A percentile compares a stretch with the other conserved stretches of the same genome.
phyloP scores from a whole-genome alignment of 345 rosid genomes.

The Atalantia buxifolia region DNA sequence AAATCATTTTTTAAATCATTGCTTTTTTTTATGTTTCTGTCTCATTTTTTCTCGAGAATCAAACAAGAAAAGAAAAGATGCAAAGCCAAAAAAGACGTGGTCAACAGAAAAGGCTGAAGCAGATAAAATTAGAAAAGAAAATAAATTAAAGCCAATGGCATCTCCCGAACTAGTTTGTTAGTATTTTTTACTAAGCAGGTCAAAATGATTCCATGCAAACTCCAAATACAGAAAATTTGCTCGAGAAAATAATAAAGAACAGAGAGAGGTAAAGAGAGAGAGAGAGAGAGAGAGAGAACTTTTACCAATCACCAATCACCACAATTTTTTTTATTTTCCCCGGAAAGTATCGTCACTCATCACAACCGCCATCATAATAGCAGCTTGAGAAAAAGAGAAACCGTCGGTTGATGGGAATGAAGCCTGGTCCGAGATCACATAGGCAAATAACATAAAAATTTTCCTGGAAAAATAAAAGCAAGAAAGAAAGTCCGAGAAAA shows the following conservation, averaged over 20 bases:
- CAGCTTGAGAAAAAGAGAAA: background rate
- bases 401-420: slow-evolving; percentile 50
- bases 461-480: background rate
- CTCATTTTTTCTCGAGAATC: background rate
- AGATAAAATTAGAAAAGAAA: background rate
- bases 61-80: background rate
- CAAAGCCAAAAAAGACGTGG: background rate
- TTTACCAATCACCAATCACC: background rate
- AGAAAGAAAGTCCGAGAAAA: background rate
- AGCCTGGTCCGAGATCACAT: slow-evolving; percentile 59
- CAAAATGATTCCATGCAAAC: slow-evolving; percentile 25
- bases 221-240: background rate
- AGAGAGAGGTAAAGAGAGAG: background rate
- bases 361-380: no score
- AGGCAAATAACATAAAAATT: slow-evolving; percentile 5
- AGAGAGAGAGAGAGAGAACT: background rate
- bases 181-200: slow-evolving; percentile 17
- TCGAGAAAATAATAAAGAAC: background rate
- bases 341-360: background rate
- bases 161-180: slow-evolving; percentile 20
- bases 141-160: slow-evolving; percentile 17
- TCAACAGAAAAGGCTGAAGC: slow-evolving; percentile 8
- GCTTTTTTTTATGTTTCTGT: background rate
- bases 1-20: slow-evolving; percentile 6
- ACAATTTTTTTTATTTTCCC: background rate